These are phyloP conservation scores for Claviceps sp. DNA, from an alignment of 2,329 filamentous ascomycete species.

Conservation along the genomic window DNA sequence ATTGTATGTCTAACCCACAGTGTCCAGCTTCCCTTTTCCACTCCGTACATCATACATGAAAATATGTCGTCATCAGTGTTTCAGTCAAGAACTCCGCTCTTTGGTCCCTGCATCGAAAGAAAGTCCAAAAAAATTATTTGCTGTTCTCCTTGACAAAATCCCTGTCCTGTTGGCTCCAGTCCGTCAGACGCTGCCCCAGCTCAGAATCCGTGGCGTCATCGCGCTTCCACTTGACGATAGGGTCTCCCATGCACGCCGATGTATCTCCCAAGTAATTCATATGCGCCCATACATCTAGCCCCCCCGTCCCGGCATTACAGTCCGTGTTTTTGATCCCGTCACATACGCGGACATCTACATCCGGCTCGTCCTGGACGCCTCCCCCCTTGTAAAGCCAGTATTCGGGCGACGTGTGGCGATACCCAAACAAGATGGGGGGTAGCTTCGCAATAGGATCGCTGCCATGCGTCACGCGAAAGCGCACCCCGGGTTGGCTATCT, in stretches of 20 bases:
- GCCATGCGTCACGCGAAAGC: constrained; percentile 53
- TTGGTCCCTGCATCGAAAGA: background rate
- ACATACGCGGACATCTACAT: constrained; percentile 32
- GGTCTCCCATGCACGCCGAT: constrained; percentile 22
- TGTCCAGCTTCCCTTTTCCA: no score
- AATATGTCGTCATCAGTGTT: no score
- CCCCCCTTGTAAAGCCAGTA: constrained; percentile 42
- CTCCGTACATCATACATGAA: background rate
- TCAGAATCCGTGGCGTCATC: constrained; percentile 20
- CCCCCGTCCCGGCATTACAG: constrained; percentile 38
- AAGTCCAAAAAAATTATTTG: background rate
- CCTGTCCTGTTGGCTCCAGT: constrained; percentile 1
- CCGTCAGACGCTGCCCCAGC: constrained; percentile 23
- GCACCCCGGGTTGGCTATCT: constrained; percentile 33
- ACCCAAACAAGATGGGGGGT: constrained; percentile 46
- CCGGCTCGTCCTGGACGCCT: constrained; percentile 21
- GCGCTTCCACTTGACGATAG: constrained; percentile 14
- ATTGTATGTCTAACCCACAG: no score
- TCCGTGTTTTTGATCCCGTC: constrained; percentile 29
- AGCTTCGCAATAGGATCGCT: constrained; percentile 56
- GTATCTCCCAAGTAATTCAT: constrained; percentile 34
- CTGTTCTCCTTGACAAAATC: background rate
- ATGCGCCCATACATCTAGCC: constrained; percentile 33
- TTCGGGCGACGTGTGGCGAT: constrained; percentile 55
- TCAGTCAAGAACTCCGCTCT: no score